Conservation (phyloP, 2,329 filamentous ascomycete genomes). For the Coniosporium tulheliwenetii region DNA sequence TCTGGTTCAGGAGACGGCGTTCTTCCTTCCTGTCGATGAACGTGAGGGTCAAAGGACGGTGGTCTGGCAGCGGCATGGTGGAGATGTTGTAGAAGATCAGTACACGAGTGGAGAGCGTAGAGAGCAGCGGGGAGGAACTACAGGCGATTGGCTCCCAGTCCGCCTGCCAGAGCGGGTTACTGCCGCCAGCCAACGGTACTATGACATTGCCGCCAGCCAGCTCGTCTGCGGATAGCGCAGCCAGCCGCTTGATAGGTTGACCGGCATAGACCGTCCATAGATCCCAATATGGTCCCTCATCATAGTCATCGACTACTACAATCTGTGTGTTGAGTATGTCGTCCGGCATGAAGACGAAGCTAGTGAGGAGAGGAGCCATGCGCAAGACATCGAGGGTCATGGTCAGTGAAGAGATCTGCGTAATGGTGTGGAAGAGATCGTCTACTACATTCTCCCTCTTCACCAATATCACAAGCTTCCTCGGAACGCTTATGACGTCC, state of each 20-base stretch:
- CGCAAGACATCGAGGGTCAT: slow-evolving; percentile 18
- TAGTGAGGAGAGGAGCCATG: slow-evolving; percentile 8
- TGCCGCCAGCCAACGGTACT: slow-evolving; percentile 23
- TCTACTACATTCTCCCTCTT: slow-evolving; percentile 20
- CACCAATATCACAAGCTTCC: slow-evolving; percentile 13
- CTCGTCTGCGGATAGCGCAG: slow-evolving; percentile 7
- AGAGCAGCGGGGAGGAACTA: slow-evolving; percentile 13
- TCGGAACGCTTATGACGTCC: background rate
- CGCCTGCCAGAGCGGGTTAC: slow-evolving; percentile 27
- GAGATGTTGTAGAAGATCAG: slow-evolving; percentile 14
- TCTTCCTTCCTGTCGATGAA: slow-evolving; percentile 18
- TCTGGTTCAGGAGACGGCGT: slow-evolving; percentile 16
- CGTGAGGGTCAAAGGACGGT: slow-evolving; percentile 13
- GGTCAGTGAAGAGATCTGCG: slow-evolving; percentile 19
- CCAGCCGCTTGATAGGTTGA: slow-evolving; percentile 13
- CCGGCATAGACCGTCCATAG: slow-evolving; percentile 22
- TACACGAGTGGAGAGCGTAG: slow-evolving; percentile 17
- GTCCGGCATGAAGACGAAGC: slow-evolving; percentile 8
- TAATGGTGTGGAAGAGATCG: slow-evolving; percentile 17
- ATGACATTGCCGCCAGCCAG: slow-evolving; percentile 16
- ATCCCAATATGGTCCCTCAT: slow-evolving; percentile 20
- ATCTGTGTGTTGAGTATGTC: slow-evolving; percentile 15
- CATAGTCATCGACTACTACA: slow-evolving; percentile 19
- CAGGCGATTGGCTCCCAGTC: slow-evolving; percentile 21
- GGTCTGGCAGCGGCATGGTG: slow-evolving; percentile 1